A percentile compares a stretch with the other conserved stretches of the same genome.
Evolutionary conservation across 2,329 filamentous ascomycete genomes (phyloP).

Genomic region (Paradendryphiella salina): DNA sequence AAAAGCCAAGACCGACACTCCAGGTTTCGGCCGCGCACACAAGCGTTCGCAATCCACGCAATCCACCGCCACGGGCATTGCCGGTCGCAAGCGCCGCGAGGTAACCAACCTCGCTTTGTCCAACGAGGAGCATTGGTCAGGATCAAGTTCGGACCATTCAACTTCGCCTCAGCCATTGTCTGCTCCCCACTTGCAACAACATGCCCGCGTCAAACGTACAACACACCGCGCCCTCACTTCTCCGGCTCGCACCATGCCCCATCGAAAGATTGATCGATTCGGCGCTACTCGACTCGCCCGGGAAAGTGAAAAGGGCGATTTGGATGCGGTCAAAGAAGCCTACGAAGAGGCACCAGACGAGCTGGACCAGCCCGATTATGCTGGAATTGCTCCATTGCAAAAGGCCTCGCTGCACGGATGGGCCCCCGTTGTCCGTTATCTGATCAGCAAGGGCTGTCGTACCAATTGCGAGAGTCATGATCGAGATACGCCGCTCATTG

Average conservation of each 20-base stretch:
- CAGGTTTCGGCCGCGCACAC: slow-evolving; percentile 42
- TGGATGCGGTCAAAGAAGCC: slow-evolving; percentile 74
- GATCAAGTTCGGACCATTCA: slow-evolving; percentile 45
- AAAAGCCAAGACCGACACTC: slow-evolving; percentile 45
- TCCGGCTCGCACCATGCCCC: slow-evolving; percentile 62
- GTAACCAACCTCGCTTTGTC: slow-evolving; percentile 36
- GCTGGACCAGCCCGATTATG: slow-evolving; percentile 86
- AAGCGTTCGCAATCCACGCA: slow-evolving; percentile 48
- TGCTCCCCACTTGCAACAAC: slow-evolving; percentile 41
- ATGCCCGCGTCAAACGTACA: slow-evolving; percentile 61
- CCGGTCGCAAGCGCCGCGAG: slow-evolving; percentile 44
- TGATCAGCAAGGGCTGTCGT: slow-evolving; percentile 82
- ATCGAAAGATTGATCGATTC: slow-evolving; percentile 88
- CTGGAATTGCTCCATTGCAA: slow-evolving; percentile 93
- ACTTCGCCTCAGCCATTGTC: slow-evolving; percentile 40
- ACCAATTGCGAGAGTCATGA: slow-evolving; percentile 76
- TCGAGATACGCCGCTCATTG: slow-evolving; percentile 87
- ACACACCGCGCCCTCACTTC: slow-evolving; percentile 62
- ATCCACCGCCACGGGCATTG: slow-evolving; percentile 34
- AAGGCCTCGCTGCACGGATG: slow-evolving; percentile 88
- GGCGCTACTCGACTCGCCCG: slow-evolving; percentile 89
- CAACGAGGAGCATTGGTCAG: slow-evolving; percentile 41
- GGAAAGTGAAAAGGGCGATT: slow-evolving; percentile 82
- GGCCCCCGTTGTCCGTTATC: slow-evolving; percentile 81
- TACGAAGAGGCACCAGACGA: slow-evolving; percentile 82